phyloP scores from a whole-genome alignment of 345 rosid species.

The Streptanthus diversifolius region DNA sequence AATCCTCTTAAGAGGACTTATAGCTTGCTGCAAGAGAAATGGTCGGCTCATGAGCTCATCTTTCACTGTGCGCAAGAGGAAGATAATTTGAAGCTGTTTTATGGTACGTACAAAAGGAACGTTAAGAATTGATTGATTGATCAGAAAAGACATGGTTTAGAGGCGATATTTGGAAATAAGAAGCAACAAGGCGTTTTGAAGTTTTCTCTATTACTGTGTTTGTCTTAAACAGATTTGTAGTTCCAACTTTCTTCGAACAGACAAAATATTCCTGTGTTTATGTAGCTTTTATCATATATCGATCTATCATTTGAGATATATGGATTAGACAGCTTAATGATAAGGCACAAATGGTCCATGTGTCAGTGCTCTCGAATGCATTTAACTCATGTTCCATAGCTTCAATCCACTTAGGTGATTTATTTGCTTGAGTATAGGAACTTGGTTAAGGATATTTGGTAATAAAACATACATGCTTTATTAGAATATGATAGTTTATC shows the following conservation, averaged over 20 bases:
- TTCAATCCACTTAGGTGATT: too few relatives aligned
- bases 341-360: too few relatives aligned
- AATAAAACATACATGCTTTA: too few relatives aligned
- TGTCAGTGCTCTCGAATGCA: too few relatives aligned
- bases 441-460: too few relatives aligned
- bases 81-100: neutral
- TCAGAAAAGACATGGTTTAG: neutral
- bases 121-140: neutral
- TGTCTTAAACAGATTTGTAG: neutral
- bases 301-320: neutral
- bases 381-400: too few relatives aligned
- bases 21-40: neutral
- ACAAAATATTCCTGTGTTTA: too few relatives aligned
- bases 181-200: neutral
- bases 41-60: constrained; percentile 29
- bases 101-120: neutral
- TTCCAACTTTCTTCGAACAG: neutral
- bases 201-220: neutral
- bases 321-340: too few relatives aligned
- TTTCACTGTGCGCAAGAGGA: constrained; percentile 2
- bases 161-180: neutral
- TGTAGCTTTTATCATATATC: neutral
- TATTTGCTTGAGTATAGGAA: too few relatives aligned
- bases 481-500: too few relatives aligned
- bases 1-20: neutral